A percentile compares a stretch with the other conserved stretches of the same genome.
These are phyloP conservation scores for Coniochaeta ligniaria DNA, from an alignment of 2,329 filamentous ascomycete genomes.

Conservation along the genomic window DNA sequence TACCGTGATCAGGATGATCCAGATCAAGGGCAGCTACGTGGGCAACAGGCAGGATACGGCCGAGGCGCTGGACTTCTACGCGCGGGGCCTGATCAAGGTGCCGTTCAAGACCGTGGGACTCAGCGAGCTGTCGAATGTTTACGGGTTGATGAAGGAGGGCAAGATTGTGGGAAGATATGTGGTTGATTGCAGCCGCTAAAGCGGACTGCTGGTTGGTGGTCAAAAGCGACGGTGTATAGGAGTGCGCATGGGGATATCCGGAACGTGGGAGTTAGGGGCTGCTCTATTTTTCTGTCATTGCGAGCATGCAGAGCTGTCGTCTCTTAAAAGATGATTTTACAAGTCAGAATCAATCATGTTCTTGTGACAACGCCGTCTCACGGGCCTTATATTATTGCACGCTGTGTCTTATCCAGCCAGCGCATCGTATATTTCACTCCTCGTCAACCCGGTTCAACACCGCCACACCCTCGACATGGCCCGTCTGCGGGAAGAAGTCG, in stretches of 20 bases:
- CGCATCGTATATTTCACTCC: background rate
- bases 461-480: constrained; percentile 62
- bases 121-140: constrained; percentile 73
- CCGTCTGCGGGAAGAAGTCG: constrained; percentile 92
- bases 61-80: constrained; percentile 88
- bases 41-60: constrained; percentile 83
- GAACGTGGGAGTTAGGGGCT: background rate
- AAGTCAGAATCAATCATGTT: no score
- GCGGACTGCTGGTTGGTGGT: background rate
- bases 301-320: background rate
- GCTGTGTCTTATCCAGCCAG: background rate
- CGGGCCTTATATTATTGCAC: background rate
- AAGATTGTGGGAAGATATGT: constrained; percentile 75
- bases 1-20: constrained; percentile 83
- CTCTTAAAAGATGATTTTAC: background rate
- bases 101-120: constrained; percentile 83
- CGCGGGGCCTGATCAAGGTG: constrained; percentile 73
- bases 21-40: constrained; percentile 88
- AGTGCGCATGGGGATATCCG: background rate
- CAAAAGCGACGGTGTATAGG: background rate
- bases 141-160: constrained; percentile 63
- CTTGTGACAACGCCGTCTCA: background rate
- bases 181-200: constrained; percentile 62
- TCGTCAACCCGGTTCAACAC: constrained; percentile 52
- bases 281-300: background rate